Base-by-base conservation (phyloP, 2,329 filamentous ascomycete species). In the Apiospora koreana region DNA sequence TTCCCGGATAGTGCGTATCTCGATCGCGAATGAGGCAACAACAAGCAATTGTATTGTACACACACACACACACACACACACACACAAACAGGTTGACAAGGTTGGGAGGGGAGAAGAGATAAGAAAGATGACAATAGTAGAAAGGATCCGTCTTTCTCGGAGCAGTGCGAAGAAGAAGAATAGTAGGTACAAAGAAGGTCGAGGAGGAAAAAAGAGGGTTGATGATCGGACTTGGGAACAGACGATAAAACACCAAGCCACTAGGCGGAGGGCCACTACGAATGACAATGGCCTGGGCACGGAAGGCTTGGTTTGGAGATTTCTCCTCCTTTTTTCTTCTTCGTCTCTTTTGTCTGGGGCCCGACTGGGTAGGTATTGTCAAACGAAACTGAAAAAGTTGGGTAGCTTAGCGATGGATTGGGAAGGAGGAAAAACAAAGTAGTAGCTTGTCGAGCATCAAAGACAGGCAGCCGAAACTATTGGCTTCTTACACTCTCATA, bases 401-500 rank as follows among this genome's bases (percentile, higher is more conserved):
- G 38, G 65, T 43, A 62, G 21, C 31, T 16, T 28, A 43, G 41
- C 31, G 65, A 66, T 43, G 65, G 65, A 66, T 28, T 66, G 25
- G 65, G 65, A 28, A 66, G 9, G 12, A 23, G 23, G 14, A 45
- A 42, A 66, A 43, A 31, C 43, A 35, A 43, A 46, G 38, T 58
- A 38, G 31, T 35, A 21, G 54, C 31, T 38, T 62, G 28, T 38
- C 54, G 18, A 62, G 31, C 54, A 62, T 62, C 54, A 62, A n/a
- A 62, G 54, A 62, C 54, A 62, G 31, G 54, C 54, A 35, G 54
- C 31, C 54, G 54, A 62, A 62, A 62, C 54, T 62, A 62, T 62
- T 62, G 54, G 5, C 31, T 38, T 38, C 31, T 38, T 62, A 62
- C 31, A 62, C 28, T 58, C 50, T 62, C 50, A 38, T n/a, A 62